A percentile compares a stretch with the other conserved stretches of the same genome.
These are phyloP conservation scores for Monosporascus sp. DNA, from an alignment of 2,329 filamentous ascomycete species.

Conservation along the genomic window DNA sequence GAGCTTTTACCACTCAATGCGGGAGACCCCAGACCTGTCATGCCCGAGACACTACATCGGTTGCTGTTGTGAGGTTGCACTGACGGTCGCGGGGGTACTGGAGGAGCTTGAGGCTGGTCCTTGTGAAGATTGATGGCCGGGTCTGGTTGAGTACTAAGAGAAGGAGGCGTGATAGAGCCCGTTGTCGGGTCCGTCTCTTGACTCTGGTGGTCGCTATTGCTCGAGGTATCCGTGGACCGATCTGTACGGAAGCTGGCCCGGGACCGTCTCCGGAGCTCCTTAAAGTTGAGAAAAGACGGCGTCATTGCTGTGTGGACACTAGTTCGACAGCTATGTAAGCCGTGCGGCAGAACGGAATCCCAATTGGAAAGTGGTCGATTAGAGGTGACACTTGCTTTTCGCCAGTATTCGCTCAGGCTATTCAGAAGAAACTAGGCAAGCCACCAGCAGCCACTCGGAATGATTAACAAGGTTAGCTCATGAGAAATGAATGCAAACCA, in stretches of 20 bases:
- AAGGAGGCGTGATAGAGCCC: conserved; percentile 70
- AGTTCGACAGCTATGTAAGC: conserved; percentile 5
- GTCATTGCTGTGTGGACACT: conserved; percentile 37
- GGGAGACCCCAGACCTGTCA: conserved; percentile 55
- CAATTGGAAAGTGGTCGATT: background rate
- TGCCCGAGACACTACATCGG: conserved; percentile 59
- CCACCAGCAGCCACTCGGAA: background rate
- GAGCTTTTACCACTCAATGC: conserved; percentile 46
- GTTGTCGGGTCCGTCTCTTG: conserved; percentile 58
- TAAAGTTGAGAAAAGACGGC: conserved; percentile 61
- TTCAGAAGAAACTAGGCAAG: background rate
- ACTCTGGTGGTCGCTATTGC: conserved; percentile 49
- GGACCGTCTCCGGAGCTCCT: conserved; percentile 70
- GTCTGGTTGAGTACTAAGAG: conserved; percentile 61
- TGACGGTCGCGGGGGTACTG: conserved; percentile 30
- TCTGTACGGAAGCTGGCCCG: conserved; percentile 66
- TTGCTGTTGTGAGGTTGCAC: conserved; percentile 39
- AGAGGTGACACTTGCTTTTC: background rate
- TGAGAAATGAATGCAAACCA: background rate
- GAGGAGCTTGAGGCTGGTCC: conserved; percentile 30
- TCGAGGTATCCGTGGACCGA: conserved; percentile 56
- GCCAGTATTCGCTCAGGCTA: background rate
- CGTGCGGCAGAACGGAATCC: background rate
- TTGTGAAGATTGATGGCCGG: conserved; percentile 61
- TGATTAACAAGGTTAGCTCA: background rate